These are phyloP conservation scores for Periglandula ipomoeae DNA, from an alignment of 2,329 filamentous ascomycete species.

Conservation along the genomic window DNA sequence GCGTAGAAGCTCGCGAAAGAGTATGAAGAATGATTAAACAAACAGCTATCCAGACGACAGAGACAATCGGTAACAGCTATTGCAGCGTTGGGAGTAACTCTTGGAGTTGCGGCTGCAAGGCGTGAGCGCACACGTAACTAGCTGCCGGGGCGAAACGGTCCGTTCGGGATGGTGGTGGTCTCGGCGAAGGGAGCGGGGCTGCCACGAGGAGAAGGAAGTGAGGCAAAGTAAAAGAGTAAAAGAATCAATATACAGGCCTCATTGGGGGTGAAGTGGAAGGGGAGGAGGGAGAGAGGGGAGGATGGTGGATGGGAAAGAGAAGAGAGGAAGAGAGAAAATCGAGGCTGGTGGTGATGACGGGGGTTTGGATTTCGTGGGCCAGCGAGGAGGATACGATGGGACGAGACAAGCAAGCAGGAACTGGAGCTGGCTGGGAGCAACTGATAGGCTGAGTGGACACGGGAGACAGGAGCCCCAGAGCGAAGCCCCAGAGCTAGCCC, in stretches of 20 bases:
- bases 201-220: slow-evolving; percentile 8
- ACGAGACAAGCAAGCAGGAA: background rate
- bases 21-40: background rate
- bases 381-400: slow-evolving; percentile 4
- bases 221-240: slow-evolving; percentile 21
- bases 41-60: background rate
- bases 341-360: slow-evolving; percentile 15
- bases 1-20: background rate
- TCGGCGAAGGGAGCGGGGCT: slow-evolving; percentile 1
- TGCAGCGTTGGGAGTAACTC: slow-evolving; percentile 1
- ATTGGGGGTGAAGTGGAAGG: slow-evolving; percentile 14
- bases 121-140: background rate
- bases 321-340: slow-evolving; percentile 15
- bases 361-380: slow-evolving; percentile 6
- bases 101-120: background rate
- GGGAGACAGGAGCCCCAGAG: background rate
- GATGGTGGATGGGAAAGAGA: slow-evolving; percentile 18
- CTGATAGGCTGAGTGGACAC: background rate
- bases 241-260: slow-evolving; percentile 29
- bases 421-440: too few relatives aligned
- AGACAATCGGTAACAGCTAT: background rate
- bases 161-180: background rate
- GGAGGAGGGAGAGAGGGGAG: slow-evolving; percentile 7
- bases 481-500: background rate
- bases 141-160: slow-evolving; percentile 4